These are phyloP conservation scores for Phytophthora sp. DNA, from an alignment of 352 stramenopile species.

Conservation along the genomic window DNA sequence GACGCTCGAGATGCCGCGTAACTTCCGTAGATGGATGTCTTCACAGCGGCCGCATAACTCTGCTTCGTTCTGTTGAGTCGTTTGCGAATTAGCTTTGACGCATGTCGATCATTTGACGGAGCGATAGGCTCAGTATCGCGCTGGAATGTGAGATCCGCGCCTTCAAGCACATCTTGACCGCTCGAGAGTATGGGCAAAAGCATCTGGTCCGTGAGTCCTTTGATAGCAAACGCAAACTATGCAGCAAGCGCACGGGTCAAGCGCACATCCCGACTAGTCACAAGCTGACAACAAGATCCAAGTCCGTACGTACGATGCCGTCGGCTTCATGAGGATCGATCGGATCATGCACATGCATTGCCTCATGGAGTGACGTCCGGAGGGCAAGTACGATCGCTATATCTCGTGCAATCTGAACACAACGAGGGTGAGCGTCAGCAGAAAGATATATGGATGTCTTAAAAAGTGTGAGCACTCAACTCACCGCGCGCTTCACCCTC, in stretches of 20 bases:
- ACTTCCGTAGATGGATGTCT: conserved; percentile 22
- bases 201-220: conserved; percentile 27
- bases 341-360: conserved; percentile 22
- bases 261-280: no score
- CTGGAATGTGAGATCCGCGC: conserved; percentile 24
- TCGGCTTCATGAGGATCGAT: conserved; percentile 29
- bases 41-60: conserved; percentile 17
- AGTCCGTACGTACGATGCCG: conserved; percentile 15
- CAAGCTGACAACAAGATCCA: no score
- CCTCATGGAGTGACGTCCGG: conserved; percentile 9
- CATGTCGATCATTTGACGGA: conserved; percentile 29
- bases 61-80: conserved; percentile 31
- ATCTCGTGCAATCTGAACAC: conserved; percentile 21
- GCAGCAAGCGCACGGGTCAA: neutral
- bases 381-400: conserved; percentile 12
- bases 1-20: conserved; percentile 43
- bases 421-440: neutral
- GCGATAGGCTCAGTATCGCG: conserved; percentile 19
- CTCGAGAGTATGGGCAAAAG: conserved; percentile 30
- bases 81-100: conserved; percentile 27
- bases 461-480: neutral
- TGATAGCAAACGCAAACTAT: conserved; percentile 31
- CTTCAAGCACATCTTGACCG: conserved; percentile 12
- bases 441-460: neutral
- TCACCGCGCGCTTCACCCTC: conserved; percentile 11